phyloP scores from a whole-genome alignment of 352 stramenopile genomes.

The Peronospora destructor region DNA sequence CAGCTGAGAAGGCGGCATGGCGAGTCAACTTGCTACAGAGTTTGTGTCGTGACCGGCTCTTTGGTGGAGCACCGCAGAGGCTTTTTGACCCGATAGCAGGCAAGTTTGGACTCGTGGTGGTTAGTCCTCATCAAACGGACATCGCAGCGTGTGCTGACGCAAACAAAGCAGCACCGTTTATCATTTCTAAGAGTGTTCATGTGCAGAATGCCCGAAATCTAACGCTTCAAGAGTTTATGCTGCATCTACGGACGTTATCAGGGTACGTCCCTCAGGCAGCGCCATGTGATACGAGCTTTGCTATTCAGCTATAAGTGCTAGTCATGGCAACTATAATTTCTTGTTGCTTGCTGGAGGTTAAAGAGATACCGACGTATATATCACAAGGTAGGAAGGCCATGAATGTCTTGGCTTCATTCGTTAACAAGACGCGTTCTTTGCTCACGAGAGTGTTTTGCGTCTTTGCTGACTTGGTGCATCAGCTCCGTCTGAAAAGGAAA shows the following conservation, averaged over 20 bases:
- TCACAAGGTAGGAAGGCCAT: neutral
- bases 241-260: slow-evolving; percentile 45
- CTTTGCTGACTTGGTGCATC: slow-evolving; percentile 26
- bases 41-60: slow-evolving; percentile 52
- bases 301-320: slow-evolving; percentile 37
- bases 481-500: too few relatives aligned
- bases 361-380: neutral
- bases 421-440: slow-evolving; percentile 6
- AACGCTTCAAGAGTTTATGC: slow-evolving; percentile 44
- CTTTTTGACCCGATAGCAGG: slow-evolving; percentile 32
- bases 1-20: slow-evolving; percentile 47
- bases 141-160: slow-evolving; percentile 43
- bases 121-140: slow-evolving; percentile 53
- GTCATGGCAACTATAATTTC: neutral
- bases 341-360: neutral
- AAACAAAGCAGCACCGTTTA: slow-evolving; percentile 49
- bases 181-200: slow-evolving; percentile 53
- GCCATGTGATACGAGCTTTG: slow-evolving; percentile 47
- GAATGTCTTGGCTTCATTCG: slow-evolving; percentile 14
- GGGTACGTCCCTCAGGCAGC: slow-evolving; percentile 50
- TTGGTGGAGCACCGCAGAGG: slow-evolving; percentile 37
- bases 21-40: slow-evolving; percentile 45
- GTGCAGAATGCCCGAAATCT: slow-evolving; percentile 45
- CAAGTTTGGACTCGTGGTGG: slow-evolving; percentile 52
- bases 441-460: slow-evolving; percentile 28